Evolutionary conservation across 2,329 filamentous ascomycete species (phyloP).

Genomic region (Claviceps africana): DNA sequence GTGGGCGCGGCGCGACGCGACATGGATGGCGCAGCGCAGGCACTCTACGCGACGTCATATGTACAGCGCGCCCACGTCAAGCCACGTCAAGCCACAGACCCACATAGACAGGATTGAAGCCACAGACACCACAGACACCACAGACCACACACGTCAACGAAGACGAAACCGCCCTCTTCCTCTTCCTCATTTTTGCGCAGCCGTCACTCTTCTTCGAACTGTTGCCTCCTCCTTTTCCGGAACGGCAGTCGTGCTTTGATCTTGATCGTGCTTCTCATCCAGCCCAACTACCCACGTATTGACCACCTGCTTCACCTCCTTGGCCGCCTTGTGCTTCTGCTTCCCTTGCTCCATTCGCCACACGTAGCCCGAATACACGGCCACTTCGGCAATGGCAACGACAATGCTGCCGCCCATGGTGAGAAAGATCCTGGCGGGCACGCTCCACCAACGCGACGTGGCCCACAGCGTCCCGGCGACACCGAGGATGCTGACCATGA

Average conservation of each 20-base stretch:
- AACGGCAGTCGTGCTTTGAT: constrained; percentile 14
- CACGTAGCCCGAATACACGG: constrained; percentile 62
- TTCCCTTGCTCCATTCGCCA: constrained; percentile 58
- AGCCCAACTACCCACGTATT: constrained; percentile 55
- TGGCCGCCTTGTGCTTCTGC: constrained; percentile 41
- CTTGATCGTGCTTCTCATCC: constrained; percentile 16
- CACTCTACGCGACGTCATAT: constrained; percentile 9
- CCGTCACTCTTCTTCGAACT: constrained; percentile 15
- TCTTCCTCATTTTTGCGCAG: not conserved
- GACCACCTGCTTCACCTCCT: constrained; percentile 55
- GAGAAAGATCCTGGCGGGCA: constrained; percentile 54
- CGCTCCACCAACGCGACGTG: constrained; percentile 61
- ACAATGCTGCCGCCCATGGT: constrained; percentile 56
- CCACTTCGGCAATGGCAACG: constrained; percentile 63
- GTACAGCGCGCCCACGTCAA: not conserved
- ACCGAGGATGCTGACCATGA: constrained; percentile 72
- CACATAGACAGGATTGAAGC: too few species aligned
- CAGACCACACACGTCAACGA: not conserved
- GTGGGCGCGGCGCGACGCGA: constrained; percentile 6
- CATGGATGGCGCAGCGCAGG: not conserved
- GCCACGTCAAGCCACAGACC: too few species aligned
- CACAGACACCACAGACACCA: too few species aligned
- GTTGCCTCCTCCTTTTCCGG: constrained; percentile 10
- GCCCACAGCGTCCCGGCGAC: constrained; percentile 67
- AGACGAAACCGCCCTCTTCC: not conserved